Conservation (phyloP, 179 eudicot genomes). For the Monotropa hypopitys region DNA sequence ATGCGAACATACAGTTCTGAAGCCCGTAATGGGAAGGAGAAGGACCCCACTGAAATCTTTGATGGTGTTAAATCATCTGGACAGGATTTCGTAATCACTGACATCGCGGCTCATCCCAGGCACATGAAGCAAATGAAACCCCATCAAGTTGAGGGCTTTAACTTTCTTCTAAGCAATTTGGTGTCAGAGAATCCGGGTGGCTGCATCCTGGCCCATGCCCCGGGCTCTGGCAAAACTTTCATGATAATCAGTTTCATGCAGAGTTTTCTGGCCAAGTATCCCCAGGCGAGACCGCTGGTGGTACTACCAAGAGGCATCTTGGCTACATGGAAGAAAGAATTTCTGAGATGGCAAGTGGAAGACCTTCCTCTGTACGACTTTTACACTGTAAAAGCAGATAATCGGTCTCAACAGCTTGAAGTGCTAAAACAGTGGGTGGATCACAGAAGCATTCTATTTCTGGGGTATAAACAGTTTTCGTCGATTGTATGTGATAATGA, state of each 20-base stretch:
- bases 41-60: slow-evolving; percentile 10
- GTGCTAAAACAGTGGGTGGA: slow-evolving; percentile 62
- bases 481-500: slow-evolving; percentile 49
- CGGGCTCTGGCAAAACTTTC: slow-evolving; percentile 93
- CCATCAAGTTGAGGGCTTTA: slow-evolving; percentile 84
- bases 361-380: slow-evolving; percentile 61
- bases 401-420: slow-evolving; percentile 50
- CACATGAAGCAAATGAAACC: slow-evolving; percentile 86
- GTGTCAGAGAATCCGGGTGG: slow-evolving; percentile 79
- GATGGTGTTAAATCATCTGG: slow-evolving; percentile 32
- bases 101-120: slow-evolving; percentile 65
- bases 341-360: slow-evolving; percentile 83
- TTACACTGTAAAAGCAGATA: slow-evolving; percentile 74
- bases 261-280: slow-evolving; percentile 71
- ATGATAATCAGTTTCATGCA: slow-evolving; percentile 93
- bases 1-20: slow-evolving; percentile 28
- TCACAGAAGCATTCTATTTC: slow-evolving; percentile 54
- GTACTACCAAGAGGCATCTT: slow-evolving; percentile 78
- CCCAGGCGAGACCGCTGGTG: slow-evolving; percentile 71
- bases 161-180: slow-evolving; percentile 71
- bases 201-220: slow-evolving; percentile 93
- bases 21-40: slow-evolving; percentile 13
- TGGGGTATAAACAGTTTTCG: slow-evolving; percentile 78
- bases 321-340: slow-evolving; percentile 79
- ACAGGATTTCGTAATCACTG: slow-evolving; percentile 35